Base-by-base conservation (phyloP, 176 grass and related monocot genomes). In the Oryza meridionalis region DNA sequence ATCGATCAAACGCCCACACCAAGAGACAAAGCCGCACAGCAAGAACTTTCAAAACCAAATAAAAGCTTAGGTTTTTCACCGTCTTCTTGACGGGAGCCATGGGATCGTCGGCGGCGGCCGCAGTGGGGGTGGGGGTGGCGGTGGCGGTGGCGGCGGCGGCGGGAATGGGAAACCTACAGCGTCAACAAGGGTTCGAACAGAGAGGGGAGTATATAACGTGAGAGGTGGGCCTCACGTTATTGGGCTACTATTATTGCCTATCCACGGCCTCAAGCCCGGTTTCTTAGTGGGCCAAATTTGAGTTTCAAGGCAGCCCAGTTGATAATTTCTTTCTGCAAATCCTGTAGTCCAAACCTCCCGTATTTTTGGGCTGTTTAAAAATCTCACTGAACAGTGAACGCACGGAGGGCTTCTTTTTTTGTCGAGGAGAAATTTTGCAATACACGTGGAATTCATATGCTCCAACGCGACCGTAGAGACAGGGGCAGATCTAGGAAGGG, bases 71-170 rank as follows among this genome's bases (percentile, higher is more conserved):
- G 12, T 5, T 67, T 67, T 32, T 16, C 3, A 98, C 93, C 91
- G 93, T 27, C 86, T 98, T 98, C 93, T 98, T 98, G 6, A 82
- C 70, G 40, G 96, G 96, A 55, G 96, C 93, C 96, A 98, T 98
- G 61, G 85, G 43, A 77, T 76, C 78, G n/a, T 31, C 49, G 3
- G 2, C 11, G 3, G 0, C 11, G 7, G 53, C 26, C n/a, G n/a
- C n/a, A n/a, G n/a, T n/a, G n/a, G n/a, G n/a, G n/a, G n/a, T n/a
- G n/a, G n/a, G n/a, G n/a, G n/a, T n/a, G 3, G 0, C 11, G 7
- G 53, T n/a, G 45, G 5, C 46, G 63, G 53, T 63, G 55, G 79
- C 88, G 81, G 79, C 73, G 78, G 72, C 50, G 76, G 43, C 1
- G 43, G 43, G 43, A 47, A 47, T 47, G 11, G 45, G 45, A 3